phyloP scores from a whole-genome alignment of 805 yeast species.

The Zygotorulaspora sp. region DNA sequence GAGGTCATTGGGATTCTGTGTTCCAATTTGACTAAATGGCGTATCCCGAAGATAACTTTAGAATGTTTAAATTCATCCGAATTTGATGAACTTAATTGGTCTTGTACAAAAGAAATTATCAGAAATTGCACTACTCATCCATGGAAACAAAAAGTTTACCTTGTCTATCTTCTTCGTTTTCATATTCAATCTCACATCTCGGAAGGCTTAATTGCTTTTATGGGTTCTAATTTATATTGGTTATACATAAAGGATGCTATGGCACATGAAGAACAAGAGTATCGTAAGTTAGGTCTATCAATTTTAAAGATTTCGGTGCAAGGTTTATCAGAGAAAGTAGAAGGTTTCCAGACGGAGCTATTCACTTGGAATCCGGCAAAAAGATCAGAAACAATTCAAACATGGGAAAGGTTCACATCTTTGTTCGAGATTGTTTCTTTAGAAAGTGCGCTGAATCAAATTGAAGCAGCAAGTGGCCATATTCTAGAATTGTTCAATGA shows the following conservation, averaged over 20 bases:
- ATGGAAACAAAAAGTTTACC: constrained; percentile 41
- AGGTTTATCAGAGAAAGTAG: constrained; percentile 29
- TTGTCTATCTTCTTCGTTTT: constrained; percentile 53
- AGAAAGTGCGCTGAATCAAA: constrained; percentile 82
- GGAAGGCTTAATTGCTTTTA: constrained; percentile 8
- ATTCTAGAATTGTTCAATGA: constrained; percentile 50
- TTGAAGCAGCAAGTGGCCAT: constrained; percentile 69
- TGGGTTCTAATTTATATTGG: constrained; percentile 48
- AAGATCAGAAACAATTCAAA: constrained; percentile 32
- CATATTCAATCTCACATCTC: constrained; percentile 31
- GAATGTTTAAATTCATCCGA: constrained; percentile 13
- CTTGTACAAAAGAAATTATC: constrained; percentile 38
- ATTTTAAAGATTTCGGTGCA: constrained; percentile 59
- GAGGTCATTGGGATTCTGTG: constrained; percentile 16
- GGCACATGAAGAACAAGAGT: constrained; percentile 55
- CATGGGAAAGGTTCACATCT: constrained; percentile 73
- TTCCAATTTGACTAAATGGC: constrained; percentile 47
- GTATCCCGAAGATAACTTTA: constrained; percentile 36
- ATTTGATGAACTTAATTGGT: constrained; percentile 43
- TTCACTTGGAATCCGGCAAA: constrained; percentile 28
- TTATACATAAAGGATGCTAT: constrained; percentile 50
- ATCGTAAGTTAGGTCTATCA: constrained; percentile 62
- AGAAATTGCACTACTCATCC: constrained; percentile 26
- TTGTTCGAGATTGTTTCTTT: constrained; percentile 75
- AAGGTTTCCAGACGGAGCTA: constrained; percentile 10